Evolutionary conservation across 2,329 filamentous ascomycete species (phyloP).

Genomic region (Microsporum canis): DNA sequence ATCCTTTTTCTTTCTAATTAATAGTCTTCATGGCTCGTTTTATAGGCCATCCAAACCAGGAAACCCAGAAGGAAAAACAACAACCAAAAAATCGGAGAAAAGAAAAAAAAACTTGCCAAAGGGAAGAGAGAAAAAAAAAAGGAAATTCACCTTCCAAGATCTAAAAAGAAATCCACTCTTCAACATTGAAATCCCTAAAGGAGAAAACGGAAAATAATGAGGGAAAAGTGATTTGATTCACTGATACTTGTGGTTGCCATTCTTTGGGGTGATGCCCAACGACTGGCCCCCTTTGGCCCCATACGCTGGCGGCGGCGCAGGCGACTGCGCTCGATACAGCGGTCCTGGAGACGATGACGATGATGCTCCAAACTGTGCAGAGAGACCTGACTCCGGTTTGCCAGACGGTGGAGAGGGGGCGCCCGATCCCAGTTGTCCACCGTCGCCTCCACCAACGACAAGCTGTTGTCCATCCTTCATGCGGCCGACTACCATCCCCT

Average conservation of each 20-base stretch:
- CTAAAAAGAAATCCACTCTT: neutral
- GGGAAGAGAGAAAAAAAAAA: neutral
- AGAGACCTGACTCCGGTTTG: neutral
- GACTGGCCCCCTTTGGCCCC: constrained; percentile 27
- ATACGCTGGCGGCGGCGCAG: constrained; percentile 33
- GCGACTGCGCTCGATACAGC: constrained; percentile 18
- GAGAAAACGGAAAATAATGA: neutral
- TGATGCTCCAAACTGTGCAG: neutral
- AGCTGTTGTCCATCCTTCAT: constrained; percentile 40
- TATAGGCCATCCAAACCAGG: neutral
- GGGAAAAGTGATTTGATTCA: neutral
- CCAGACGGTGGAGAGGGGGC: neutral
- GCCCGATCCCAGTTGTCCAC: constrained; percentile 21
- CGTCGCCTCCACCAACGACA: constrained; percentile 38
- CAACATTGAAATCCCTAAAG: neutral
- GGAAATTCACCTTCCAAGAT: constrained; percentile 1
- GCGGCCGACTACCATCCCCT: constrained; percentile 62
- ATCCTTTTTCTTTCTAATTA: neutral
- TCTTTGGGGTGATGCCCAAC: constrained; percentile 23
- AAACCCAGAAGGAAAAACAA: neutral
- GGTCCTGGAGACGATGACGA: constrained; percentile 8
- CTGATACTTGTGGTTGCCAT: constrained; percentile 24
- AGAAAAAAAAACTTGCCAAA: constrained; percentile 1
- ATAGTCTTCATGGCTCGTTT: neutral
- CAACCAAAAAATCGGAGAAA: neutral